Conservation (phyloP, 2,329 filamentous ascomycete genomes). For the Penicillium sp. region DNA sequence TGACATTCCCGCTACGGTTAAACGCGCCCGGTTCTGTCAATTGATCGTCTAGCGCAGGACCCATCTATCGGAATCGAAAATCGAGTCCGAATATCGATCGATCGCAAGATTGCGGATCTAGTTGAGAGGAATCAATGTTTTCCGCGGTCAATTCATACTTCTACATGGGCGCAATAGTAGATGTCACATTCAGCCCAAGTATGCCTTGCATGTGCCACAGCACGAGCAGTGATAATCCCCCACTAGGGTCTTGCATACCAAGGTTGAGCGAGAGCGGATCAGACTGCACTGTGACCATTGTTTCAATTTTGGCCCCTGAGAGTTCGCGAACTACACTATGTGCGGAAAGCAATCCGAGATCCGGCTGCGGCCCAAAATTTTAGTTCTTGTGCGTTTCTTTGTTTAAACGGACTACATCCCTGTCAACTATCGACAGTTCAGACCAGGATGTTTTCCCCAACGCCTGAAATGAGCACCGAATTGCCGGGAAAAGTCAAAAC, state of each 20-base stretch:
- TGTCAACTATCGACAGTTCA: neutral
- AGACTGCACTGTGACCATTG: conserved; percentile 7
- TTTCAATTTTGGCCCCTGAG: conserved; percentile 17
- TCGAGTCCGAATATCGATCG: conserved; percentile 21
- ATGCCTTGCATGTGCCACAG: no score
- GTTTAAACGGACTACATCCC: neutral
- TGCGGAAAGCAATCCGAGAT: neutral
- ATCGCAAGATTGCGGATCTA: conserved; percentile 16
- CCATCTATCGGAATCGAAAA: conserved; percentile 13
- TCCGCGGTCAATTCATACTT: no score
- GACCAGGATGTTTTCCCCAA: neutral
- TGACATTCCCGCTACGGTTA: conserved; percentile 2
- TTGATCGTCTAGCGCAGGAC: conserved; percentile 12
- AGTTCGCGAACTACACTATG: neutral
- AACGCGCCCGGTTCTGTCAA: conserved; percentile 2
- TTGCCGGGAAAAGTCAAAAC: conserved; percentile 1
- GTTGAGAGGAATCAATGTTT: neutral
- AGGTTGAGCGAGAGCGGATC: neutral
- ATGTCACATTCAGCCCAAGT: neutral
- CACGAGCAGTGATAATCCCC: neutral
- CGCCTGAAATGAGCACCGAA: conserved; percentile 6
- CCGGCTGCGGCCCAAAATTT: conserved; percentile 1
- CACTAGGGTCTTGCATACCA: neutral
- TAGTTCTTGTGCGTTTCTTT: conserved; percentile 1
- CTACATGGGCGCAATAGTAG: neutral